phyloP scores from a whole-genome alignment of 176 grass and related monocot genomes.

The Carex parvula region DNA sequence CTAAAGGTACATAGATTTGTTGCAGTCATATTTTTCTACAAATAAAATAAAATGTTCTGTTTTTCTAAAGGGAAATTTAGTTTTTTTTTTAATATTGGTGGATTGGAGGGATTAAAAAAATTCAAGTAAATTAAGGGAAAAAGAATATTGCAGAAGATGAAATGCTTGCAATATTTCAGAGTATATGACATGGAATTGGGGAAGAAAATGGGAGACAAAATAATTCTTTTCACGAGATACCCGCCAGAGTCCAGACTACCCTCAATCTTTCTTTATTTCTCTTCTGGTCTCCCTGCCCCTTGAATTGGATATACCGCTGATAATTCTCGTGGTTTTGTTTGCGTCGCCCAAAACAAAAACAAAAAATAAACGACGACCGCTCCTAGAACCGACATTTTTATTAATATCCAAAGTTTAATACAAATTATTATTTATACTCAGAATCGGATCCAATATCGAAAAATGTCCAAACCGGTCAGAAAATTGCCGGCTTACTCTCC shows the following conservation, averaged over 20 bases:
- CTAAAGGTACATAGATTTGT: no score
- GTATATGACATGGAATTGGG: not conserved
- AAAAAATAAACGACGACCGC: not conserved
- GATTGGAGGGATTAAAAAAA: no score
- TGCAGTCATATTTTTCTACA: no score
- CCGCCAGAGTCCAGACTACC: not conserved
- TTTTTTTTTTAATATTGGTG: no score
- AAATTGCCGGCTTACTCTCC: no score
- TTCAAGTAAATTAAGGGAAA: not conserved
- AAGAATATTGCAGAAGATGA: not conserved
- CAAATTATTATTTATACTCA: no score
- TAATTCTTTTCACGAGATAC: not conserved
- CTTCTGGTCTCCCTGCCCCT: not conserved
- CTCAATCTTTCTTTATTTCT: not conserved
- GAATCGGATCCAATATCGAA: no score
- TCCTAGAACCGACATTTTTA: no score
- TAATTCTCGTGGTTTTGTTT: conserved; percentile 13
- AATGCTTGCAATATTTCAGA: not conserved
- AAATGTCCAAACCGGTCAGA: no score
- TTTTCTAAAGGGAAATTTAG: no score
- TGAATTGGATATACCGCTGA: not conserved
- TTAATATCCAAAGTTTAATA: no score
- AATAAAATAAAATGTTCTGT: no score
- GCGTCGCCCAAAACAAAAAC: not conserved
- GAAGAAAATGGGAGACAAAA: not conserved